Evolutionary conservation across 2,329 filamentous ascomycete species (phyloP), one percentile per base, ranked within the genome.

Genomic region (Plectosphaerella cucumerina): DNA sequence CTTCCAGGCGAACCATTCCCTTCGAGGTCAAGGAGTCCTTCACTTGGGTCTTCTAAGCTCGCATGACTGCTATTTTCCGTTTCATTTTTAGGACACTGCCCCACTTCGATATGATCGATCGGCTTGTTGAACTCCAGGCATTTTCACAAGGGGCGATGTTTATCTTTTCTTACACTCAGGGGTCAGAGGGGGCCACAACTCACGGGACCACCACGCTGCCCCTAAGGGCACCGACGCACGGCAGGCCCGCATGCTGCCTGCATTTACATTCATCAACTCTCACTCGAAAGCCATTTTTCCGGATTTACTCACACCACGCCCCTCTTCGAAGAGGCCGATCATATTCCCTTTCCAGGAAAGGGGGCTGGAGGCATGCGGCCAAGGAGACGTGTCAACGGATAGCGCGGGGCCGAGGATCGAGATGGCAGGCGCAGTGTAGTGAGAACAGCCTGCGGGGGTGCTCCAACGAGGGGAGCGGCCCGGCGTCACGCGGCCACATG

Each of bases 1-100:
- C 18, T 50, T 57, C 17, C 17, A 68, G 63, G 58, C 60, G 59
- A 56, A 57, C 56, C 15, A 62, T 61, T 20, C 52, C 68, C 14
- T 86, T 87, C 54, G 75, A 81, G 48, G 82, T 87, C 39, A 71
- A 78, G 60, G 77, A 86, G 60, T 80, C 81, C 5, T 87, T 87
- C 61, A 84, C 77, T 21, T 87, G 84, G 84, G 71, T 82, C 8
- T 85, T 84, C 57, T 85, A 64, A 47, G 23, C 20, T n/a, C 11
- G 9, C 35, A n/a, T 14, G 18, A 17, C 35, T 39, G 3, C 35
- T 39, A n/a, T 20, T 39, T n/a, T 39, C 35, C 18, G 18, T 39
- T 39, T 39, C 18, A n/a, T 20, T 20, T 39, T 20, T 39, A 31
- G 26, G 26, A 9, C 26, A 31, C 26, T 37, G 35, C 17, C 3